phyloP scores from a whole-genome alignment of 495 filamentous ascomycete genomes.

The Trichoderma orchidacearum region DNA sequence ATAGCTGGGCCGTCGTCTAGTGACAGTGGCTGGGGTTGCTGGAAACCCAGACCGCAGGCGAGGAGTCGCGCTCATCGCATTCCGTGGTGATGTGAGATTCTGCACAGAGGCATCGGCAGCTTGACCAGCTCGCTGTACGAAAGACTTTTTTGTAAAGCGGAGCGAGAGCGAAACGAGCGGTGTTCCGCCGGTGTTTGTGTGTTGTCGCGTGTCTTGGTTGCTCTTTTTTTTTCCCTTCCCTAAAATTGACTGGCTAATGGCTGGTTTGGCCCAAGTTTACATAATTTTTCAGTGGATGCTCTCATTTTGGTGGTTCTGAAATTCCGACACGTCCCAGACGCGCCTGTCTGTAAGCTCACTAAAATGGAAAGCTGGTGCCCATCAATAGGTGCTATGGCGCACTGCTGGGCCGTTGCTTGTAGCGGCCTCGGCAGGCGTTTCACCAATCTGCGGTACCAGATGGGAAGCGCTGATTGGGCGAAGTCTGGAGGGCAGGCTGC shows the following conservation, averaged over 20 bases:
- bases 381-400: no score
- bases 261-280: neutral
- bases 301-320: neutral
- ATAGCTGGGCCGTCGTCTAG: conserved; percentile 7
- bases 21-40: conserved; percentile 17
- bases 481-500: no score
- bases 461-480: no score
- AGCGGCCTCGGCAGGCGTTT: neutral
- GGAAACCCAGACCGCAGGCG: conserved; percentile 27
- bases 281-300: neutral
- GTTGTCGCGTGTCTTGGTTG: neutral
- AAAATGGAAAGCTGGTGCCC: neutral
- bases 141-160: neutral
- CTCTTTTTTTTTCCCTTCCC: neutral
- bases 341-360: neutral
- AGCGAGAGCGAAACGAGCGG: neutral
- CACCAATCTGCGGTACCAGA: no score
- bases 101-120: neutral
- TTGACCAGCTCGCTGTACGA: neutral
- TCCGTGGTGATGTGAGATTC: conserved; percentile 16
- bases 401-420: no score
- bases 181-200: neutral
- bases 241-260: no score
- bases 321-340: neutral
- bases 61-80: conserved; percentile 31